Base-by-base conservation (phyloP, 371 early-diverging fungal species). In the Lichtheimia corymbifera region DNA sequence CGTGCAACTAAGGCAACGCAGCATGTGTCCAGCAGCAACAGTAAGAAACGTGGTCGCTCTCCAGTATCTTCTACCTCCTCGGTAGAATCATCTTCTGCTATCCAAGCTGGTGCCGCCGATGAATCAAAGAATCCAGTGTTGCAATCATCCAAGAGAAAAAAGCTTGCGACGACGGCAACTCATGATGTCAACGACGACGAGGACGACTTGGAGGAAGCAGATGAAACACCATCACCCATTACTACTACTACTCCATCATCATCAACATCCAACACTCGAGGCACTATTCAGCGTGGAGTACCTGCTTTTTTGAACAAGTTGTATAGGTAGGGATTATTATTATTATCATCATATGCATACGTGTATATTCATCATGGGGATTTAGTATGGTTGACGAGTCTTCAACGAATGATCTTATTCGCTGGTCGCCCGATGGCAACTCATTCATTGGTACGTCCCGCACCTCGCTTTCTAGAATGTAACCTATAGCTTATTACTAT, bases 341-440 rank as follows among this genome's bases (percentile, higher is more conserved):
- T 50, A 9, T 40, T 59, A 27, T 41, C 25, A 4, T 6, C 50
- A 20, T 17, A 25, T 13, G 22, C 18, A 22, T 54, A 49, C 17
- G 18, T 27, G 9, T 50, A 5, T 51, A 6, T 51, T 62, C 52
- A 45, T 59, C 53, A 51, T 35, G 6, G 2, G 6, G 2, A 35
- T 35, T 11, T 69, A 86, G 87, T 65, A 91, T 93, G 87, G 89
- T 93, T 0, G 77, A 84, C 53, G 92, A 91, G 61, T 57, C 74
- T 24, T 65, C 78, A 1, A 84, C 88, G 5, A 82, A 89, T 65
- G 73, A 81, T 41, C 73, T 91, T 44, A 89, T 93, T 59, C 79
- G 83, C 25, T 93, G 93, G 93, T 86, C 91, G 1, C 82, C 80
- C 15, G 83, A 83, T 62, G 93, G 92, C 27, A 77, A 73, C 13